Evolutionary conservation across 495 filamentous ascomycete species (phyloP), one percentile per base, ranked within the genome.

Genomic region (Cetradonia linearis): DNA sequence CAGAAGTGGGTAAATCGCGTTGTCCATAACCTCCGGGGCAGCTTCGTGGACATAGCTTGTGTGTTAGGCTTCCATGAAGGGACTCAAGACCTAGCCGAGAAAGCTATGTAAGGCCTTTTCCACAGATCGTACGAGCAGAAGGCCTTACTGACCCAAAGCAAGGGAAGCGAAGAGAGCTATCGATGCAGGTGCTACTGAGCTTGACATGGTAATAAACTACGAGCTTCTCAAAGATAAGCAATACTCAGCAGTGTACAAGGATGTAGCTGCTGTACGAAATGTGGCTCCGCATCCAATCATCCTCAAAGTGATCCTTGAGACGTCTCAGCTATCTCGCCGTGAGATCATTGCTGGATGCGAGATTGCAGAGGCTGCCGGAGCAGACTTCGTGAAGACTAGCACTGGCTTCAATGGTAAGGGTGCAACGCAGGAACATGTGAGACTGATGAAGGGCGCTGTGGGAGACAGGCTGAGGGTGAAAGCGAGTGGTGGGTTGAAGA

Each of bases 11-110:
- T 87, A 11, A 48, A 71, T 10, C 80, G 74, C 38, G 80, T 79
- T 27, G 75, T 75, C n/a, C 60, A 73, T 20, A 76, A 78, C 40
- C 76, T 88, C 40, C 70, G 74, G 34, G 74, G 73, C 52, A 73
- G 75, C 20, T 63, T 67, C 38, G 78, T 82, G 4, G 72, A 69
- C 40, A 76, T 86, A 4, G 83, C 83, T 36, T 83, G 78, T 62
- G 85, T 88, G 9, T 75, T 88, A 14, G 84, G 81, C 42, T 88
- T 88, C 71, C 86, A 77, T 27, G 82, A 85, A 62, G 85, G 85
- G 11, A 83, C 80, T 9, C 69, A 78, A 61, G 72, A 76, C 31
- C 77, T 81, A 16, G 59, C 69, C 2, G 70, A 76, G 33, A 87
- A 87, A 64, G 69, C 74, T 40, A 70, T 66, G 74, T 76, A 66